These are phyloP conservation scores for Komagataea norvegica DNA, from an alignment of 1,139 yeast species.

Conservation along the genomic window DNA sequence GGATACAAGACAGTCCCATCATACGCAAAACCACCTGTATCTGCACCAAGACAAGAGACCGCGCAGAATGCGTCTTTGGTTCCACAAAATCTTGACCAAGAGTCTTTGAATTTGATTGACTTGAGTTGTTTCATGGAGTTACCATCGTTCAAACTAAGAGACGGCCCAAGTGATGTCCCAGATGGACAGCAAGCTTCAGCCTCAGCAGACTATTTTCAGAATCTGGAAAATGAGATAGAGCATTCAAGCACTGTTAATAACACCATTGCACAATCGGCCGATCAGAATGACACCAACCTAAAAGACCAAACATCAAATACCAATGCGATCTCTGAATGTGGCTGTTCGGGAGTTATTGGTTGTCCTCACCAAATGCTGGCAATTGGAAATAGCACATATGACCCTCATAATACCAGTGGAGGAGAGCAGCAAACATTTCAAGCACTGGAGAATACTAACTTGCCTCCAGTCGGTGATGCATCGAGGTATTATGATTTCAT, in stretches of 20 bases:
- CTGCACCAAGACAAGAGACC: too few species aligned
- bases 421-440: neutral
- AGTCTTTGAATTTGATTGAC: too few species aligned
- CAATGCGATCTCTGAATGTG: neutral
- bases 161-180: too few species aligned
- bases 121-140: too few species aligned
- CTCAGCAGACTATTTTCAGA: too few species aligned
- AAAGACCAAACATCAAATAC: neutral
- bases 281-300: neutral
- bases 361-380: neutral
- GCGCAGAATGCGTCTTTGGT: too few species aligned
- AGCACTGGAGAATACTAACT: neutral
- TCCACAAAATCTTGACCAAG: too few species aligned
- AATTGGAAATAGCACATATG: neutral
- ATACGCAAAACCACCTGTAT: too few species aligned
- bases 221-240: too few species aligned
- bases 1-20: too few species aligned
- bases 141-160: too few species aligned
- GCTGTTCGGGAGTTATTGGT: neutral
- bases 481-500: neutral
- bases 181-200: too few species aligned
- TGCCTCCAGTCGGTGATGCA: neutral
- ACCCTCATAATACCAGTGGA: neutral
- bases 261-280: neutral
- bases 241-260: neutral